Base-by-base conservation (phyloP, 2,329 filamentous ascomycete genomes). In the Helotiales sp. region DNA sequence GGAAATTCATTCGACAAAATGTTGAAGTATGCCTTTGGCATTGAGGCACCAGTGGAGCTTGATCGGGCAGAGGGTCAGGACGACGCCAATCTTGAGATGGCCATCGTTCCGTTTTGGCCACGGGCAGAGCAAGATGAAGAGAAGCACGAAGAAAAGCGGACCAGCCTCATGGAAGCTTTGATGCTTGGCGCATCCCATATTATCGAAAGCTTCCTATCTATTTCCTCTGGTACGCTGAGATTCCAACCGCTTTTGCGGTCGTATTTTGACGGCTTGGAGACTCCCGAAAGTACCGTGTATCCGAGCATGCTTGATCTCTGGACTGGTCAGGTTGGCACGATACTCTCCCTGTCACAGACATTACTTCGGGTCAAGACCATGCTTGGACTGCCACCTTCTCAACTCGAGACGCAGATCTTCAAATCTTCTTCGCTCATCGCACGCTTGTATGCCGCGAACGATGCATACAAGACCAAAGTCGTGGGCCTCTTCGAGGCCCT, bases 341-440 rank as follows among this genome's bases (percentile, higher is more conserved):
- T 90, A 0, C 80, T 97, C 10, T 80, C 81, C 17, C 87, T 97
- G 61, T 87, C 89, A 2, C 88, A 87, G 20, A 89, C 85, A 7
- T 82, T 97, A 37, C 83, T 96, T n/a, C 87, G 89, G 67, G 86
- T 91, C 54, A 87, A 91, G 7, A 87, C 87, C 69, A 83, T 90
- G 52, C 82, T 91, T 26, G 86, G 88, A 47, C 84, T 84, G 55
- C 83, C 89, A 17, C 86, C 87, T 15, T 87, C 87, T 54, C 85
- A 89, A 63, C 82, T 97, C 7, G 91, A 96, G 77, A 86, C 86
- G 8, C 91, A 94, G 72, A 81, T 97, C 1, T 96, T 97, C 81
- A 93, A 94, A 76, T 87, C 89, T 20, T 89, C 91, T 1, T 91
- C 92, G 1, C 82, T 95, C 40, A 80, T 97, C 32, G 90, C 92